Conservation (phyloP, 352 stramenopile genomes). For the Phytophthora cactorum region DNA sequence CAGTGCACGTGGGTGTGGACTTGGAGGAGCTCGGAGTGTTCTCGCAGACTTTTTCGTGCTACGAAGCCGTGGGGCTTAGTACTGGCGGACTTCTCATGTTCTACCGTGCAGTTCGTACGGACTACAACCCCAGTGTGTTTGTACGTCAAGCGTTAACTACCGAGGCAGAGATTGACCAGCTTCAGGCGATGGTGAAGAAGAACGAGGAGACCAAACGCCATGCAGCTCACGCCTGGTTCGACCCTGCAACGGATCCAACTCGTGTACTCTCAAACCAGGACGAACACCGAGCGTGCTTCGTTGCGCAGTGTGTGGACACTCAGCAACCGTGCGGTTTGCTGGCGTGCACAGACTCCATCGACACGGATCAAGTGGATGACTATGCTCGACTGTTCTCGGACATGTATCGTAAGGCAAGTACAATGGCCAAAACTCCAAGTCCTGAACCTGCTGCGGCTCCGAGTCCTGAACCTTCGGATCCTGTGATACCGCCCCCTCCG, state of each 20-base stretch:
- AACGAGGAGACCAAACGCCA: constrained; percentile 29
- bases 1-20: constrained; percentile 56
- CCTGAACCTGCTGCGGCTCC: not conserved
- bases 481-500: constrained; percentile 6
- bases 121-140: constrained; percentile 53
- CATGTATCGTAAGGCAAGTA: constrained; percentile 55
- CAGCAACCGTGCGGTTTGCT: constrained; percentile 45
- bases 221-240: constrained; percentile 46
- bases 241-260: constrained; percentile 26
- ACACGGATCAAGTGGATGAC: constrained; percentile 45
- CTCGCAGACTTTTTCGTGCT: constrained; percentile 62
- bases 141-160: constrained; percentile 27
- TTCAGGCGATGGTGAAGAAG: constrained; percentile 40
- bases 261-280: constrained; percentile 49
- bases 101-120: constrained; percentile 56
- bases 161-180: constrained; percentile 30
- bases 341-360: constrained; percentile 57
- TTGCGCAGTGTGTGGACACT: constrained; percentile 47
- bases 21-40: constrained; percentile 67
- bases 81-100: constrained; percentile 60
- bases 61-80: constrained; percentile 53
- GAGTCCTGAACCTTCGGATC: not conserved
- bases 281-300: constrained; percentile 60
- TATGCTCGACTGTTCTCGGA: constrained; percentile 71
- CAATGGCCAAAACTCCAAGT: constrained; percentile 1